phyloP scores from a whole-genome alignment of 306 rosid genomes.

The Quercus agrifolia region DNA sequence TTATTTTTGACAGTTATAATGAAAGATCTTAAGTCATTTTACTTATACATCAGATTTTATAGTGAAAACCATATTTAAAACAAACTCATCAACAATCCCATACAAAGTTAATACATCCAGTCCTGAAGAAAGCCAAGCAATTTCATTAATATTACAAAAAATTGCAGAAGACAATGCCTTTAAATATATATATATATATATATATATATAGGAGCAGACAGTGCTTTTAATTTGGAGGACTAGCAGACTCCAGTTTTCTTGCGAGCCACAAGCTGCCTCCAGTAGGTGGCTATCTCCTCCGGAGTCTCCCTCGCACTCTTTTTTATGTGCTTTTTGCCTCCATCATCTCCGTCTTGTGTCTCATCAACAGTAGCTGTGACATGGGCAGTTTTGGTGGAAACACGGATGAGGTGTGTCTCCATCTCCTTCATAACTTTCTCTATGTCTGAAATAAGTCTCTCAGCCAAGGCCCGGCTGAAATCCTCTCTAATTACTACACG shows the following conservation, averaged over 20 bases:
- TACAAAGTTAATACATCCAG: too few relatives aligned
- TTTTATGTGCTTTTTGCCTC: conserved; percentile 16
- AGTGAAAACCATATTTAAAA: too few relatives aligned
- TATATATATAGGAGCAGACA: not conserved
- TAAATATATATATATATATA: too few relatives aligned
- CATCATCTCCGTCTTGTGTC: conserved; percentile 12
- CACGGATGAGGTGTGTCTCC: conserved; percentile 37
- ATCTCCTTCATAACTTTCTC: conserved; percentile 52
- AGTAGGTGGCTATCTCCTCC: conserved; percentile 31
- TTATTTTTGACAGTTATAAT: too few relatives aligned
- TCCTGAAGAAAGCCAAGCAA: not conserved
- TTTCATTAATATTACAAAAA: not conserved
- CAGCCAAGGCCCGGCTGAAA: conserved; percentile 69
- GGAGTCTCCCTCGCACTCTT: conserved; percentile 39
- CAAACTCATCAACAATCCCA: too few relatives aligned
- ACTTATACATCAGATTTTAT: too few relatives aligned
- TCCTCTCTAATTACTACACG: conserved; percentile 91
- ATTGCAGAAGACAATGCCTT: too few relatives aligned
- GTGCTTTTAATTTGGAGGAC: not conserved
- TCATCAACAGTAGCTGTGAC: conserved; percentile 38
- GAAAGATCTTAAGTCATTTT: too few relatives aligned
- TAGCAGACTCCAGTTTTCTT: conserved; percentile 73
- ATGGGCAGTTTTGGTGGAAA: conserved; percentile 35
- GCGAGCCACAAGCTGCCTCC: conserved; percentile 50
- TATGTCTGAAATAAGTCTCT: conserved; percentile 70